phyloP scores from a whole-genome alignment of 2,329 filamentous ascomycete species.

The Monilinia laxa region DNA sequence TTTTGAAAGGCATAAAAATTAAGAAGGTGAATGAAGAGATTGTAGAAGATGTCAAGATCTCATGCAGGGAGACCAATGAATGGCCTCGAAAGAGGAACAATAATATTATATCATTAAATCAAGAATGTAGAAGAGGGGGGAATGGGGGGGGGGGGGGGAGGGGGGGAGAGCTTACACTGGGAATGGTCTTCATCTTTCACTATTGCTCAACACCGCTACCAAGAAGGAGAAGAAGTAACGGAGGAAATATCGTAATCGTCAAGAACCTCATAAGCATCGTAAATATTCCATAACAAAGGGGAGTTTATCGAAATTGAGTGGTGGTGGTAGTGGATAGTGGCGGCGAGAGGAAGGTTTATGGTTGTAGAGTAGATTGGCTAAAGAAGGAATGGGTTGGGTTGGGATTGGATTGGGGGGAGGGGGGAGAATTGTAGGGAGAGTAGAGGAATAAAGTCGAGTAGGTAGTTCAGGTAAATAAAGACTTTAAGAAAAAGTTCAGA shows the following conservation, averaged over 20 bases:
- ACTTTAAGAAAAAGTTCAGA: constrained; percentile 2
- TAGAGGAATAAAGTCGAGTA: neutral
- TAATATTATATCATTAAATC: neutral
- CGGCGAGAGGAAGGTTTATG: no score
- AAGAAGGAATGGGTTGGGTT: constrained; percentile 17
- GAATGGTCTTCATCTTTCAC: constrained; percentile 39
- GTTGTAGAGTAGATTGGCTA: neutral
- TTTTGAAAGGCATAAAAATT: neutral
- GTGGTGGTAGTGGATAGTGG: neutral
- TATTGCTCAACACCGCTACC: constrained; percentile 29
- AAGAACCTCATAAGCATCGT: constrained; percentile 36
- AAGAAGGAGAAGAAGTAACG: constrained; percentile 31
- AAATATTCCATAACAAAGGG: constrained; percentile 33
- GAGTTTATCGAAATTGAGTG: neutral
- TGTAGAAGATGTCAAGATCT: constrained; percentile 4
- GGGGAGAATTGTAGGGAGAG: neutral
- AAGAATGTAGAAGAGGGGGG: constrained; percentile 14
- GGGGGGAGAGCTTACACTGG: constrained; percentile 36
- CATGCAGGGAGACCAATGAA: constrained; percentile 19
- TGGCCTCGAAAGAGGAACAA: constrained; percentile 1
- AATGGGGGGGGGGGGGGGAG: constrained; percentile 23
- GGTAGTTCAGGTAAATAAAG: constrained; percentile 7
- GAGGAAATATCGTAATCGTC: constrained; percentile 30
- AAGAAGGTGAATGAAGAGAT: no score
- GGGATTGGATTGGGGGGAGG: neutral